Conservation (phyloP, 1,284 basidiomycete genomes). For the Trichosporon sp. region DNA sequence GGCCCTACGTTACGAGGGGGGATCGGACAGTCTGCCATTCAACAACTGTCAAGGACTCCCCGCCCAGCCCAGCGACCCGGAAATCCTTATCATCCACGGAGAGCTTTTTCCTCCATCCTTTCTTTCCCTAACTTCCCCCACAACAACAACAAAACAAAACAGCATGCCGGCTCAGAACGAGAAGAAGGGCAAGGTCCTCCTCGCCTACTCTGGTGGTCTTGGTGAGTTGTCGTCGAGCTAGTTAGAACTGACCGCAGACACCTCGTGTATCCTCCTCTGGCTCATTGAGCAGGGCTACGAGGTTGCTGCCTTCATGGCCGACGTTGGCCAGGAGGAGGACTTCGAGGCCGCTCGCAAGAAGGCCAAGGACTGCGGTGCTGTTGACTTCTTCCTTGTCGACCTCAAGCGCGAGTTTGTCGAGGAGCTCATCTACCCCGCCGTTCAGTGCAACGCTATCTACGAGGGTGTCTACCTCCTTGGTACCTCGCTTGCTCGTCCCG, state of each 20-base stretch:
- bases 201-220: slow-evolving; percentile 94
- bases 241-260: slow-evolving; percentile 56
- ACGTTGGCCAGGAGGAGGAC: slow-evolving; percentile 99
- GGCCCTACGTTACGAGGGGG: neutral
- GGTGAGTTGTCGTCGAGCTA: slow-evolving; percentile 56
- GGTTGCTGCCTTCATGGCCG: slow-evolving; percentile 97
- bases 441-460: slow-evolving; percentile 99
- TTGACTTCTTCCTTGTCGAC: slow-evolving; percentile 92
- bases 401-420: slow-evolving; percentile 92
- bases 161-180: slow-evolving; percentile 28
- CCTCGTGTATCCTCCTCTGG: slow-evolving; percentile 72
- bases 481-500: slow-evolving; percentile 93
- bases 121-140: neutral
- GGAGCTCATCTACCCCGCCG: slow-evolving; percentile 93
- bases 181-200: slow-evolving; percentile 49
- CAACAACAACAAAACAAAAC: neutral
- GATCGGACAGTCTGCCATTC: neutral
- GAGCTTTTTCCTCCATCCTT: neutral
- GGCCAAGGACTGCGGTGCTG: slow-evolving; percentile 85
- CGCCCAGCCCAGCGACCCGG: neutral
- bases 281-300: slow-evolving; percentile 74
- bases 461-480: slow-evolving; percentile 98
- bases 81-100: neutral
- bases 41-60: neutral
- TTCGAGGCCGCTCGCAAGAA: slow-evolving; percentile 90